Percentiles rank a stretch among this genome's conserved stretches.
Evolutionary conservation across 768 basidiomycete species (phyloP).

Genomic region (Hypholoma sublateritium): DNA sequence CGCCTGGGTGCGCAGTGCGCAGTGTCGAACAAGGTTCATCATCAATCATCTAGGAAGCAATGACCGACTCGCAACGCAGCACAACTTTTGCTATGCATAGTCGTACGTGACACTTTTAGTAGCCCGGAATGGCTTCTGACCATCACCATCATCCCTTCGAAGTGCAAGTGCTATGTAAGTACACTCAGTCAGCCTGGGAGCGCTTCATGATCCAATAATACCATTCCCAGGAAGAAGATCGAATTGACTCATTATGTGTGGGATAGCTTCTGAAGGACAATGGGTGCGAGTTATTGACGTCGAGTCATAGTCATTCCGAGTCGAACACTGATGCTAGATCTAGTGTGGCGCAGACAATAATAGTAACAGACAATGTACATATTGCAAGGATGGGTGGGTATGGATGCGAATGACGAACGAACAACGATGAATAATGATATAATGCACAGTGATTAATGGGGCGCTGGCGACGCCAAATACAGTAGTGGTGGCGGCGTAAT

Average conservation of each 20-base stretch:
- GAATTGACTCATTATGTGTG: background rate
- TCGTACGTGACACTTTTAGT: too few relatives aligned
- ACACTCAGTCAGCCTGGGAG: background rate
- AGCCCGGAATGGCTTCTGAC: too few relatives aligned
- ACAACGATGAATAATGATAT: slow-evolving; percentile 20
- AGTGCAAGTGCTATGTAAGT: too few relatives aligned
- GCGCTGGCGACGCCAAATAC: slow-evolving; percentile 7
- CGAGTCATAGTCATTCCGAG: slow-evolving; percentile 5
- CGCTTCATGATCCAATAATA: background rate
- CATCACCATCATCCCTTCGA: too few relatives aligned
- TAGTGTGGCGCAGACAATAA: background rate
- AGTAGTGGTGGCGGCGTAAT: slow-evolving; percentile 1
- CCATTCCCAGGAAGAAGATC: background rate
- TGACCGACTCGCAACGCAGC: too few relatives aligned
- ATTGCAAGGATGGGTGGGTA: background rate
- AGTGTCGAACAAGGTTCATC: too few relatives aligned
- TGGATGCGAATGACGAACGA: slow-evolving; percentile 11
- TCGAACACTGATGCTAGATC: slow-evolving; percentile 8
- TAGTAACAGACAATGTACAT: background rate
- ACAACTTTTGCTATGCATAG: too few relatives aligned
- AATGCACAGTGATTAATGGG: slow-evolving; percentile 18
- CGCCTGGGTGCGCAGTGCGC: too few relatives aligned
- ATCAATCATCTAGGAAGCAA: too few relatives aligned
- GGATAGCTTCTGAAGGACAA: background rate
- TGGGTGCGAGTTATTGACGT: background rate